These are phyloP conservation scores for Podaxis mareebaensis DNA, from an alignment of 768 basidiomycete species.

Conservation along the genomic window DNA sequence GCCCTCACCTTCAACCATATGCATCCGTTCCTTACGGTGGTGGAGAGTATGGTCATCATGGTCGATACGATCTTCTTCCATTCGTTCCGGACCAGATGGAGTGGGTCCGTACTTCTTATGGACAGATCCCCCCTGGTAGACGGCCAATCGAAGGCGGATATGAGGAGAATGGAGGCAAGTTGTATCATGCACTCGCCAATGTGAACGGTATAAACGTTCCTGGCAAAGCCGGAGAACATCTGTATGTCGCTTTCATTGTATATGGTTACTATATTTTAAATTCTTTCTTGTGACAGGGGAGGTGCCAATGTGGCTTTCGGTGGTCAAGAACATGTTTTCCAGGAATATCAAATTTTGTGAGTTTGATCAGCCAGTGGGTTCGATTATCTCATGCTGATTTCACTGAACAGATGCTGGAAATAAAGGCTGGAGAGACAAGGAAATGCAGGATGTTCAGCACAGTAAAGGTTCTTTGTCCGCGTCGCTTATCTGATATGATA, in stretches of 20 bases:
- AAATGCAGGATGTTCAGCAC: neutral
- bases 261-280: neutral
- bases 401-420: constrained; percentile 37
- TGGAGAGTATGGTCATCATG: constrained; percentile 56
- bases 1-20: constrained; percentile 51
- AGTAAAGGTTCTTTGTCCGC: neutral
- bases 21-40: constrained; percentile 66
- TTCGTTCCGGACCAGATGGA: constrained; percentile 71
- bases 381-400: neutral
- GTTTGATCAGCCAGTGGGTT: constrained; percentile 21
- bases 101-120: constrained; percentile 63
- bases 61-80: constrained; percentile 75
- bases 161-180: constrained; percentile 62
- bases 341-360: constrained; percentile 50
- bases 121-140: constrained; percentile 57
- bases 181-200: constrained; percentile 66
- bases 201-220: constrained; percentile 61
- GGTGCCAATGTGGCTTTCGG: constrained; percentile 48
- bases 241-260: constrained; percentile 42
- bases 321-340: constrained; percentile 41
- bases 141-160: constrained; percentile 73
- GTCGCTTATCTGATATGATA: constrained; percentile 16
- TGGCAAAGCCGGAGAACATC: constrained; percentile 71
- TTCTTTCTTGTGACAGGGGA: constrained; percentile 26
- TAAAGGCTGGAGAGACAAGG: constrained; percentile 14